Evolutionary conservation across 2,329 filamentous ascomycete species (phyloP).

Genomic region (Diaporthe helianthi): DNA sequence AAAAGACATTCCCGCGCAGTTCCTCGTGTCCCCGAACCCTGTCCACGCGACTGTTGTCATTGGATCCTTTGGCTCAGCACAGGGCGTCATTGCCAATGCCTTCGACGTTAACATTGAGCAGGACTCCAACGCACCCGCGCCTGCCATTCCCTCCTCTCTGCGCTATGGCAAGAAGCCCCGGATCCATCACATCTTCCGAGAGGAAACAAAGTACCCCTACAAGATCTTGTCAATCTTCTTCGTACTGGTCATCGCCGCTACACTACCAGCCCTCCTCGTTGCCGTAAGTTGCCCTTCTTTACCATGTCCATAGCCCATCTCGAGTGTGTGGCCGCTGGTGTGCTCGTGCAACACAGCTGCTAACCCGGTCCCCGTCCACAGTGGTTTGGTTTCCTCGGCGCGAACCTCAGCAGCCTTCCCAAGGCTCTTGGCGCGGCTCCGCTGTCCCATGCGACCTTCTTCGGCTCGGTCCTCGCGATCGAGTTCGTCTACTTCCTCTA

Average conservation of each 20-base stretch:
- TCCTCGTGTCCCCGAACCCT: slow-evolving; percentile 71
- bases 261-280: slow-evolving; percentile 76
- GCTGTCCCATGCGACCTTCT: slow-evolving; percentile 82
- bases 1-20: slow-evolving; percentile 86
- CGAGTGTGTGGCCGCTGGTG: not conserved
- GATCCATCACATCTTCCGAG: slow-evolving; percentile 90
- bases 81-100: slow-evolving; percentile 69
- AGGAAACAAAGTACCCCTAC: slow-evolving; percentile 80
- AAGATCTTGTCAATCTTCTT: slow-evolving; percentile 82
- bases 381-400: slow-evolving; percentile 80
- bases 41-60: slow-evolving; percentile 84
- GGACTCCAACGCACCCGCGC: slow-evolving; percentile 66
- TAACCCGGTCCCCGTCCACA: slow-evolving; percentile 44
- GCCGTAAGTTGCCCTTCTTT: slow-evolving; percentile 58
- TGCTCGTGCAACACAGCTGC: not conserved
- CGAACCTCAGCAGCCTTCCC: slow-evolving; percentile 78
- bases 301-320: not conserved
- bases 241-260: slow-evolving; percentile 72
- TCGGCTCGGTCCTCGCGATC: slow-evolving; percentile 84
- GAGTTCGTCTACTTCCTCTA: slow-evolving; percentile 95
- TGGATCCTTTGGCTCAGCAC: slow-evolving; percentile 81
- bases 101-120: slow-evolving; percentile 76
- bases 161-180: slow-evolving; percentile 85
- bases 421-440: slow-evolving; percentile 80
- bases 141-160: slow-evolving; percentile 70